Evolutionary conservation across 805 yeast species (phyloP), one percentile per base, ranked within the genome.

Genomic region (Pichia paraexigua): DNA sequence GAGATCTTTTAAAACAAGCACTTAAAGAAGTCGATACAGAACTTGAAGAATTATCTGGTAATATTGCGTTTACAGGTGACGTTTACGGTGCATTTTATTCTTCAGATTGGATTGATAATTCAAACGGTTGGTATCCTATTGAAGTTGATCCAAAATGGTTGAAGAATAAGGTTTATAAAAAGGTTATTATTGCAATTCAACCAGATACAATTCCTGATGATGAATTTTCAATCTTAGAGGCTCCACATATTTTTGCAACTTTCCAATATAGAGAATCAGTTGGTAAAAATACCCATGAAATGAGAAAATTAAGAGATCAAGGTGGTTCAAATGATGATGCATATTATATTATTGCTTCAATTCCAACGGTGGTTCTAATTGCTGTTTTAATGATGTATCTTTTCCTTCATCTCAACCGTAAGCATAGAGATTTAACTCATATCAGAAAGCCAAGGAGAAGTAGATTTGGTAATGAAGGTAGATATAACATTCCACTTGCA

Each of bases 121-220:
- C 72, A 30, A 76, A 77, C 52, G 97, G 96, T 15, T 76, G 71
- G 58, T 78, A 69, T 57, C 82, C 92, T 3, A 63, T 89, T 42
- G 79, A 79, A 40, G 69, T 87, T 41, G 64, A 75, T 39, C 80
- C 77, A 51, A 80, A 74, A 13, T 88, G 95, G 91, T 69, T 88
- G 32, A 72, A 71, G 40, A 83, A 76, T 5, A 65, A 70, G 57
- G 77, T 73, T 58, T 70, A 71, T 53, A 79, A 77, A 60, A 75
- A 76, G 54, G 82, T 86, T 13, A 71, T 83, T 47, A 68, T 89
- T 42, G 73, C 91, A 3, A 75, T 89, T 46, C 96, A 90, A 66
- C 92, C 95, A 1, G 84, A 80, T 50, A 71, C 71, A 44, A 72
- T 83, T 20, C 60, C 72, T 3, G 89, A 83, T 63, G 87, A 82